phyloP scores from a whole-genome alignment of 75 land plant genomes.

The Cryptomeria japonica region DNA sequence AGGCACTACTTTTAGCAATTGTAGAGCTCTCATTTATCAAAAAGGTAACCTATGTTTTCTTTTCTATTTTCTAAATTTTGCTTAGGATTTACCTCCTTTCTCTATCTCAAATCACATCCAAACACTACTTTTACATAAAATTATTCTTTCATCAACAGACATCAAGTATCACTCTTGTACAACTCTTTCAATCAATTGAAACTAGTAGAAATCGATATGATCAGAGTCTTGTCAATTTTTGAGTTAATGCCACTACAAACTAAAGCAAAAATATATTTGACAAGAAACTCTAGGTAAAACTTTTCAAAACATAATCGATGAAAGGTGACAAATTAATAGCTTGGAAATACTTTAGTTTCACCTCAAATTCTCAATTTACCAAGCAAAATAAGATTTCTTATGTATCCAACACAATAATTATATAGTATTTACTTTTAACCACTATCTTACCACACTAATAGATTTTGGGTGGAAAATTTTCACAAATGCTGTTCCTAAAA shows the following conservation, averaged over 20 bases:
- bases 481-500: slow-evolving; percentile 74
- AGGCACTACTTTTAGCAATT: no score
- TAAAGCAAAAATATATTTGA: neutral
- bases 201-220: neutral
- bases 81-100: no score
- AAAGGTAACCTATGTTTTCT: no score
- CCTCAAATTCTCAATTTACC: neutral
- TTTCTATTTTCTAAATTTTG: no score
- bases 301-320: neutral
- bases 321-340: neutral
- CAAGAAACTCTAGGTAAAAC: neutral
- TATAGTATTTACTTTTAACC: neutral
- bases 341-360: neutral
- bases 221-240: neutral
- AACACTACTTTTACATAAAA: neutral
- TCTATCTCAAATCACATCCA: neutral
- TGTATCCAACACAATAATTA: neutral
- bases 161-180: neutral
- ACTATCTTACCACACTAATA: slow-evolving; percentile 73
- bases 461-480: slow-evolving; percentile 75
- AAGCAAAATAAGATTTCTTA: neutral
- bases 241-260: neutral
- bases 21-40: no score
- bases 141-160: neutral
- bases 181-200: neutral